Conservation (phyloP, 352 stramenopile genomes). For the Phytophthora idaei region DNA sequence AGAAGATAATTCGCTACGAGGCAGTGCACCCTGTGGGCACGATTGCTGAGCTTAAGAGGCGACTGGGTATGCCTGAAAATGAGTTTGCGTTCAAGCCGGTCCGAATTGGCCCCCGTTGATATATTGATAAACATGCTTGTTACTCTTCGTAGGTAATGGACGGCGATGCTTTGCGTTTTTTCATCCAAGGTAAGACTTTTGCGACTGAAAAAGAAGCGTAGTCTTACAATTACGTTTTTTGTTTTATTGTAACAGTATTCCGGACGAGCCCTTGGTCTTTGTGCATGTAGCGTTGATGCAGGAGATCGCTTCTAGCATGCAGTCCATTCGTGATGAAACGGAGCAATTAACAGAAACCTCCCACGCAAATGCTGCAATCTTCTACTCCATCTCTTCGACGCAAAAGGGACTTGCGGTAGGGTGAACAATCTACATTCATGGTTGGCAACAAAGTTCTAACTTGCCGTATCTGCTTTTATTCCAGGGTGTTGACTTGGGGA, state of each 20-base stretch:
- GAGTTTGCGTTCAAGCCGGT: background rate
- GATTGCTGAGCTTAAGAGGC: constrained; percentile 92
- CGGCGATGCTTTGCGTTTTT: constrained; percentile 95
- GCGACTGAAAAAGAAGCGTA: background rate
- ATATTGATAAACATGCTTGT: background rate
- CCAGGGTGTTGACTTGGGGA: constrained; percentile 93
- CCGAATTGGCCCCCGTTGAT: too few species aligned
- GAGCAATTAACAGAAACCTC: constrained; percentile 65
- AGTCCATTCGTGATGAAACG: constrained; percentile 86
- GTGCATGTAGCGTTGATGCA: constrained; percentile 94
- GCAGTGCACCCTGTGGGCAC: constrained; percentile 94
- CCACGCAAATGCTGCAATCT: constrained; percentile 86
- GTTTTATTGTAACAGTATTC: constrained; percentile 49
- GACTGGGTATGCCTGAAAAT: constrained; percentile 62
- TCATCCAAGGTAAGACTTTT: constrained; percentile 77
- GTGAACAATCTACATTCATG: background rate
- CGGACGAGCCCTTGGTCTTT: constrained; percentile 94
- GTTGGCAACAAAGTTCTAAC: background rate
- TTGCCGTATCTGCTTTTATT: constrained; percentile 20
- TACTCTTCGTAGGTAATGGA: constrained; percentile 42
- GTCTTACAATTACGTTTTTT: background rate
- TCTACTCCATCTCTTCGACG: constrained; percentile 97
- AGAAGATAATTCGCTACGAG: constrained; percentile 96
- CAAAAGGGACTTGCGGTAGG: constrained; percentile 87
- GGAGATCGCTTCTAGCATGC: constrained; percentile 91